Base-by-base conservation (phyloP, 2,329 filamentous ascomycete genomes). In the Talaromyces sp. region DNA sequence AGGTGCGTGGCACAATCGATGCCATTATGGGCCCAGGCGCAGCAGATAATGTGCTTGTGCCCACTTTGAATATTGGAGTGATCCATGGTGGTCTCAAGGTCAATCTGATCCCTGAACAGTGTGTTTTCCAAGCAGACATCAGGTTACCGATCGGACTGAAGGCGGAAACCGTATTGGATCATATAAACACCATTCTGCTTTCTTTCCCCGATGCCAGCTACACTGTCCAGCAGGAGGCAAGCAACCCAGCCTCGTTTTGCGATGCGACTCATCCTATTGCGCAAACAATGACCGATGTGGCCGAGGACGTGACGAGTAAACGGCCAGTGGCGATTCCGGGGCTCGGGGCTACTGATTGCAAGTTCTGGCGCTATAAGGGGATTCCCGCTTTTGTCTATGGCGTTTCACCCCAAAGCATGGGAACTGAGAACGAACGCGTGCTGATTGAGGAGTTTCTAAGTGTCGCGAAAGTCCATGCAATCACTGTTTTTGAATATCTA, bases 21-120 rank as follows among this genome's bases (percentile, higher is more conserved):
- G 67, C 70, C 25, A 69, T 74, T 17, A 77, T 78, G 74, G 73
- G 76, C 2, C 13, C 63, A 27, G 75, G 76, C 0, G 72, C 75
- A 7, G 76, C 76, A 6, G 74, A 72, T 17, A 69, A 74, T 4
- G 71, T 77, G 56, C 73, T 75, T 9, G 58, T 70, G 47, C 72
- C 76, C 0, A 79, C 75, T 0, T 66, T 80, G 11, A 78, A 78
- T 58, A 75, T 77, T 39, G 77, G 77, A 10, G 73, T 71, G 5
- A 73, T 79, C n/a, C 65, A 69, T 28, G 77, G 76, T 6, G 77
- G 77, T 2, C 62, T 73, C 10, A 78, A 79, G 59, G 75, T 79
- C 63, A 79, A 79, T 62, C 76, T 76, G 67, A 78, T 79, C 28
- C 75, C 77, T 0, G 71, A 73, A 4, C 52, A 63, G 17, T 78